Evolutionary conservation across 2,329 filamentous ascomycete genomes (phyloP).

Genomic region (Penicillium sumatraense): DNA sequence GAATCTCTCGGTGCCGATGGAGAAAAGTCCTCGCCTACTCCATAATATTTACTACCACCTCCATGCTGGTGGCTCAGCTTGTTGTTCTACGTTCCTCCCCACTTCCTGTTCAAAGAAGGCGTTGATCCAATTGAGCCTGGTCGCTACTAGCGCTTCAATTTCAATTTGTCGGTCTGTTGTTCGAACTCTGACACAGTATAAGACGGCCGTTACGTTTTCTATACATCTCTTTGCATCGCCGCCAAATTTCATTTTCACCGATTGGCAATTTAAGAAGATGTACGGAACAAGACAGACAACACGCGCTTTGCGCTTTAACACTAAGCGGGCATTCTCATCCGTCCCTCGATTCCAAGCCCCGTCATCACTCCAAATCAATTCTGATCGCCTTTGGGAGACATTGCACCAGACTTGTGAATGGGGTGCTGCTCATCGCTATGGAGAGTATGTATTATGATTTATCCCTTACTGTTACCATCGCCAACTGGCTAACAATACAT

Average conservation of each 20-base stretch:
- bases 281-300: slow-evolving; percentile 5
- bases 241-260: background rate
- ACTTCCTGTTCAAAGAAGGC: slow-evolving; percentile 6
- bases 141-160: too few relatives aligned
- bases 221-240: background rate
- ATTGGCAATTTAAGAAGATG: slow-evolving; percentile 12
- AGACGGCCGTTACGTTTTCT: background rate
- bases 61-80: background rate
- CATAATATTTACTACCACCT: background rate
- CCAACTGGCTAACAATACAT: background rate
- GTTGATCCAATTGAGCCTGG: background rate
- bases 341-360: slow-evolving; percentile 10
- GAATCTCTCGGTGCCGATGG: background rate
- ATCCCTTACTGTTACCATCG: background rate
- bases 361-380: slow-evolving; percentile 34
- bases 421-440: slow-evolving; percentile 34
- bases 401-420: slow-evolving; percentile 39
- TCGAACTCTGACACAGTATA: background rate
- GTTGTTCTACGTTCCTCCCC: background rate
- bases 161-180: background rate
- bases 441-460: slow-evolving; percentile 25
- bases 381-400: slow-evolving; percentile 33
- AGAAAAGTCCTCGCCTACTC: background rate
- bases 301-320: slow-evolving; percentile 13
- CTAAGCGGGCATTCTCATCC: slow-evolving; percentile 16